Percentiles rank a stretch among this genome's conserved stretches.
Conservation (phyloP, 148 eudicot species). For the Camellia lanceoleosa region DNA sequence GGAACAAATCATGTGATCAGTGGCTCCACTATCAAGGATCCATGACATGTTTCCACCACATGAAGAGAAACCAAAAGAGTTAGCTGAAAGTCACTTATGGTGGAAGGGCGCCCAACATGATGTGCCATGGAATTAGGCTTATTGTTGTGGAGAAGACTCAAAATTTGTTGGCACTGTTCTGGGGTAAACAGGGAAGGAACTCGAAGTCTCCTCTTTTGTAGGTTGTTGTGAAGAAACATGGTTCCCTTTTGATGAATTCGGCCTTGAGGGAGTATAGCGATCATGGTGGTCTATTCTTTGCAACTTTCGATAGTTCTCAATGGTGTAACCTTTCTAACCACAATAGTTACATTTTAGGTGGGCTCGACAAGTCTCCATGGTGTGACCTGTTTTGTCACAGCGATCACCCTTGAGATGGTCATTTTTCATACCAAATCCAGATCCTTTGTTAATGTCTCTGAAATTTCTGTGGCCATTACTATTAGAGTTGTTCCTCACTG, state of each 20-base stretch:
- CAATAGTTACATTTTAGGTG: constrained; percentile 4
- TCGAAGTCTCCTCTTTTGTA: too few species aligned
- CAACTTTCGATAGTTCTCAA: not conserved
- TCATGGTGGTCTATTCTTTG: not conserved
- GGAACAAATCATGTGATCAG: constrained; percentile 6
- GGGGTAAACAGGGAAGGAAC: too few species aligned
- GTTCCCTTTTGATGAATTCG: not conserved
- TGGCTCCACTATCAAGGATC: constrained; percentile 7
- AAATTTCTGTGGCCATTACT: too few species aligned
- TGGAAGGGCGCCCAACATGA: not conserved
- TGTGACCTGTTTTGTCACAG: not conserved
- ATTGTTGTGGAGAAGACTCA: not conserved
- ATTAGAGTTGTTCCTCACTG: not conserved
- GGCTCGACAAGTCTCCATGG: not conserved
- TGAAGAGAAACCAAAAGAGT: not conserved
- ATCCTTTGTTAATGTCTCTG: too few species aligned
- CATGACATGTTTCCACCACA: not conserved
- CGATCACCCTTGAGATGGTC: not conserved
- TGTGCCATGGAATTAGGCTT: not conserved
- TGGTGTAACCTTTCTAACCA: not conserved
- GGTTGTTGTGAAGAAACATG: not conserved
- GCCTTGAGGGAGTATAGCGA: not conserved
- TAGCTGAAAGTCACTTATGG: constrained; percentile 2
- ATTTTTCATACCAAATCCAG: not conserved
- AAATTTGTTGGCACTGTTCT: not conserved